A percentile compares a stretch with the other conserved stretches of the same genome.
Conservation (phyloP, 139 green algal genomes). For the Coccomyxa sp. region DNA sequence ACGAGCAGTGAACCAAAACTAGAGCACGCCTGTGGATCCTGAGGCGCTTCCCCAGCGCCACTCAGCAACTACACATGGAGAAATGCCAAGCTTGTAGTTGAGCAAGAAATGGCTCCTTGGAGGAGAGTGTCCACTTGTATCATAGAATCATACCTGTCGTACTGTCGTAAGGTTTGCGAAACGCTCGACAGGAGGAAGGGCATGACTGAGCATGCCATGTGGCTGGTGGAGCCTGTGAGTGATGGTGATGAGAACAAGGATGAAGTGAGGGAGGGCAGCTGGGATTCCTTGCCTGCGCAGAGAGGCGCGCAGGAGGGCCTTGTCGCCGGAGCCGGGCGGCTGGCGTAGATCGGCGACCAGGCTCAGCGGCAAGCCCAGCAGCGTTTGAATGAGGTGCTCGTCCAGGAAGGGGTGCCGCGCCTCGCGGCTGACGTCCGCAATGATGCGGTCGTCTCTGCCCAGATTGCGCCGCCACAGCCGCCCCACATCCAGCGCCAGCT, state of each 20-base stretch:
- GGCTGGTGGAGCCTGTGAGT: not conserved
- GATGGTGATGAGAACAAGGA: not conserved
- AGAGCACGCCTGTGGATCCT: too few species aligned
- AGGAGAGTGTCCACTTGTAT: not conserved
- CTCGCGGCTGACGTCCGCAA: slow-evolving; percentile 33
- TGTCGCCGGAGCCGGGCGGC: slow-evolving; percentile 75
- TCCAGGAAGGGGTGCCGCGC: slow-evolving; percentile 86
- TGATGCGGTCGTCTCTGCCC: slow-evolving; percentile 85
- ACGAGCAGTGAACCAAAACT: too few species aligned
- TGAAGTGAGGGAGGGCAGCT: slow-evolving; percentile 5
- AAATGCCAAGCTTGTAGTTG: too few species aligned
- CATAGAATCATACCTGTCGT: not conserved
- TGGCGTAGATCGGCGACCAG: slow-evolving; percentile 41
- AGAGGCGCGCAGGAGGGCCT: slow-evolving; percentile 70
- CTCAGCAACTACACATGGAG: too few species aligned
- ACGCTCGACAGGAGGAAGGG: not conserved
- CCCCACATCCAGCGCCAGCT: slow-evolving; percentile 80
- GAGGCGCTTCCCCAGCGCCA: too few species aligned
- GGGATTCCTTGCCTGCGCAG: slow-evolving; percentile 29
- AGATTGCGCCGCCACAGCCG: slow-evolving; percentile 89
- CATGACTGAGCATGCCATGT: not conserved
- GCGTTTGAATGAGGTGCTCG: slow-evolving; percentile 61
- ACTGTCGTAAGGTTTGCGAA: not conserved
- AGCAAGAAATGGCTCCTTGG: not conserved
- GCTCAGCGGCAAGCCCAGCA: slow-evolving; percentile 49